Conservation (phyloP, 352 stramenopile genomes). For the Phytophthora podocarpi region DNA sequence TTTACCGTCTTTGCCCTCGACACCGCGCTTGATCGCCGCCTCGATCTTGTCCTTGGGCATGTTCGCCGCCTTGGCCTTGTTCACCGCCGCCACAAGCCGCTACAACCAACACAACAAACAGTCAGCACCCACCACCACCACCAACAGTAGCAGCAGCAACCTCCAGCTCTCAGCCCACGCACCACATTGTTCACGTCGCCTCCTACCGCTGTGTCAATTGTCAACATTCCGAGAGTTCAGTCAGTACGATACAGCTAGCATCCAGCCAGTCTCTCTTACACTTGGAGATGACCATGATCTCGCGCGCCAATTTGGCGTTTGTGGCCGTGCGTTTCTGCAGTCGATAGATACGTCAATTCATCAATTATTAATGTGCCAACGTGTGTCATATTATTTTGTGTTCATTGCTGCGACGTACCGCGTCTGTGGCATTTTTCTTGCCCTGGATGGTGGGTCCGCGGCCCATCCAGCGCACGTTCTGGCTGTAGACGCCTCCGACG, state of each 20-base stretch:
- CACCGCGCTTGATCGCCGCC: conserved; percentile 80
- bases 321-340: conserved; percentile 78
- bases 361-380: not conserved
- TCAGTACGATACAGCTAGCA: too few relatives aligned
- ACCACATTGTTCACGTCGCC: conserved; percentile 79
- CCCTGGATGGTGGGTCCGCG: conserved; percentile 83
- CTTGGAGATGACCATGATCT: conserved; percentile 81
- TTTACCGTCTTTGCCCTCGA: conserved; percentile 76
- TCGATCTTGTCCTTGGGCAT: conserved; percentile 88
- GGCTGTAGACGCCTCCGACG: conserved; percentile 30
- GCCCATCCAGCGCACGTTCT: conserved; percentile 73
- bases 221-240: too few relatives aligned
- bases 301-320: conserved; percentile 75
- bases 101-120: conserved; percentile 7
- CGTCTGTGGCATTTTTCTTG: conserved; percentile 82
- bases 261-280: conserved; percentile 40
- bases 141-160: not conserved
- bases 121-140: not conserved
- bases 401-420: conserved; percentile 61
- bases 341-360: not conserved
- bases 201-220: conserved; percentile 54
- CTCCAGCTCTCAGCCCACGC: conserved; percentile 7
- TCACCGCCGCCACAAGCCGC: conserved; percentile 60
- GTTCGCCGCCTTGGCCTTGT: conserved; percentile 81
- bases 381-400: not conserved